phyloP scores from a whole-genome alignment of 73 alveolate species.

The Stentor roeselii region DNA sequence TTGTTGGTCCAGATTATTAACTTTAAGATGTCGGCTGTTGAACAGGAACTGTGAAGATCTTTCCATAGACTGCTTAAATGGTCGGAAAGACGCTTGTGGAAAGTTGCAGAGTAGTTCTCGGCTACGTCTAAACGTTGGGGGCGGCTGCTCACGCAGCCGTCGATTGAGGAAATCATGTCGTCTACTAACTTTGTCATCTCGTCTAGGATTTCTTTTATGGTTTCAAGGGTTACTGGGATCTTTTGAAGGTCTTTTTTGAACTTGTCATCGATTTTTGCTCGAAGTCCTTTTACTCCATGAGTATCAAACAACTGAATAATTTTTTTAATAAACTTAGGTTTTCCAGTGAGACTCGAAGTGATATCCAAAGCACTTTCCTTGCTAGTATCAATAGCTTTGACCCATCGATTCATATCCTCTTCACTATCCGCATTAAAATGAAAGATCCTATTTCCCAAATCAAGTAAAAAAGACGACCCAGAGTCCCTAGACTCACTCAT shows the following conservation, averaged over 20 bases:
- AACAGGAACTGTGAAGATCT: constrained; percentile 27
- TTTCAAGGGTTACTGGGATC: constrained; percentile 39
- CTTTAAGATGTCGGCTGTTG: constrained; percentile 27
- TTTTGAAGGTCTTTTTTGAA: constrained; percentile 35
- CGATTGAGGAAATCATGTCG: constrained; percentile 53
- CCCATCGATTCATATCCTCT: constrained; percentile 65
- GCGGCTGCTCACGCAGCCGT: constrained; percentile 58
- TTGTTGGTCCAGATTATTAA: constrained; percentile 53
- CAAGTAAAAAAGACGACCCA: constrained; percentile 65
- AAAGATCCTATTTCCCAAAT: constrained; percentile 61
- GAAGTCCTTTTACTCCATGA: constrained; percentile 31
- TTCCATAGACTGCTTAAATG: constrained; percentile 47
- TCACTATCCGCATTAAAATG: constrained; percentile 63
- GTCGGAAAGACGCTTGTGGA: constrained; percentile 52
- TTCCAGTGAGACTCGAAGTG: constrained; percentile 53
- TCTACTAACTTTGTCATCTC: constrained; percentile 36
- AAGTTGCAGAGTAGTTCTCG: constrained; percentile 46
- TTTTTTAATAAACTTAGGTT: constrained; percentile 44
- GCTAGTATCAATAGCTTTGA: constrained; percentile 27
- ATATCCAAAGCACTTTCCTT: constrained; percentile 50
- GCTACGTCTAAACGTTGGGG: constrained; percentile 61
- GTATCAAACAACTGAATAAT: constrained; percentile 41
- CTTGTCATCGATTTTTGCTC: constrained; percentile 29
- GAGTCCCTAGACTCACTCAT: constrained; percentile 69
- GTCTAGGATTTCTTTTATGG: constrained; percentile 39